Conservation (phyloP, 1,139 yeast species). For the Kodamaea alishanica region DNA sequence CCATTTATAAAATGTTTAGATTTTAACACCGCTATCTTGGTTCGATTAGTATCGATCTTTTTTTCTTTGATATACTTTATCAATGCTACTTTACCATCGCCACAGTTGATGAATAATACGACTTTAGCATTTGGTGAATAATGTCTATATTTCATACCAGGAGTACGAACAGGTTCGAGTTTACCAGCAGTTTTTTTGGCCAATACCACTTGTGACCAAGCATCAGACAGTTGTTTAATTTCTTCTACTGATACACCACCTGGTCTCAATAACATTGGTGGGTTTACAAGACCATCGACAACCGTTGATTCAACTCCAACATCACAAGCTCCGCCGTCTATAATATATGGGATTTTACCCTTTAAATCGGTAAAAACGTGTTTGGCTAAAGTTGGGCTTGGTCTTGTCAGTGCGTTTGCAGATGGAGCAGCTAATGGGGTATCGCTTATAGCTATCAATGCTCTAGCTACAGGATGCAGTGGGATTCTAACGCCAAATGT, state of each 20-base stretch:
- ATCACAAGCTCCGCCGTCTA: slow-evolving; percentile 88
- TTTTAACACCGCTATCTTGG: slow-evolving; percentile 48
- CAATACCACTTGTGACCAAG: slow-evolving; percentile 66
- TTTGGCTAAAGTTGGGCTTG: slow-evolving; percentile 84
- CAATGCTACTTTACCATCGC: slow-evolving; percentile 38
- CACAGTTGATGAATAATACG: slow-evolving; percentile 55
- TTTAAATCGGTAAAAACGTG: slow-evolving; percentile 80
- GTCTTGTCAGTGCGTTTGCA: slow-evolving; percentile 93
- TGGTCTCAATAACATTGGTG: slow-evolving; percentile 88
- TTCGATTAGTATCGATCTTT: slow-evolving; percentile 10
- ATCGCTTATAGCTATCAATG: slow-evolving; percentile 80
- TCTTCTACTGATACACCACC: slow-evolving; percentile 89
- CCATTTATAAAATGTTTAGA: slow-evolving; percentile 33
- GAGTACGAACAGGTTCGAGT: slow-evolving; percentile 78
- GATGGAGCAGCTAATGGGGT: slow-evolving; percentile 96
- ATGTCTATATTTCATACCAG: slow-evolving; percentile 97
- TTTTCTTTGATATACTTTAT: slow-evolving; percentile 23
- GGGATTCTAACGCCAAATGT: slow-evolving; percentile 95
- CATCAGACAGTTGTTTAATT: slow-evolving; percentile 43
- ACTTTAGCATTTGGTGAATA: slow-evolving; percentile 90
- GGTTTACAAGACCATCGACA: slow-evolving; percentile 77
- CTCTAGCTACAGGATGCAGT: slow-evolving; percentile 81
- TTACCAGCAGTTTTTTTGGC: slow-evolving; percentile 66
- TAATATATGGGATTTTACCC: slow-evolving; percentile 75
- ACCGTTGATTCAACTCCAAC: slow-evolving; percentile 96